Conservation (phyloP, 163 green algal genomes). For the Chlorella variabilis region DNA sequence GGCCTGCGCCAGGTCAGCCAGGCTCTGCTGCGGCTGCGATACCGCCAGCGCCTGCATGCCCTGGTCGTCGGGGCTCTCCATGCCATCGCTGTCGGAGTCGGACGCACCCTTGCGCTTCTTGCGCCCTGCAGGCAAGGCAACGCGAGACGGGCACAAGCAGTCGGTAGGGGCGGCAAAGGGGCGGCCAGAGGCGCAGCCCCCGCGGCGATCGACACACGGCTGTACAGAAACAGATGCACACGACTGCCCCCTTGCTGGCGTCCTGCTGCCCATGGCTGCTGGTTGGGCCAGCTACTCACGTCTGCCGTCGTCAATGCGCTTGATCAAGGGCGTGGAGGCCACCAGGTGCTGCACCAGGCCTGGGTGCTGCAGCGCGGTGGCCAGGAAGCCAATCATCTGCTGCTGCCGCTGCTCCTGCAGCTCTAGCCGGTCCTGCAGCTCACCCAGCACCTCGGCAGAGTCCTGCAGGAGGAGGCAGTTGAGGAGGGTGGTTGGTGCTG, state of each 20-base stretch:
- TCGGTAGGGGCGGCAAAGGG: background rate
- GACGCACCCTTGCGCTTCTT: slow-evolving; percentile 61
- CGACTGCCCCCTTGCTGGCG: too few relatives aligned
- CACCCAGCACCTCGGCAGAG: slow-evolving; percentile 66
- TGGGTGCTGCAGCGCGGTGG: slow-evolving; percentile 83
- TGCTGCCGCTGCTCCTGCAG: slow-evolving; percentile 79
- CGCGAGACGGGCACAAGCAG: background rate
- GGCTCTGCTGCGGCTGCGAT: slow-evolving; percentile 41
- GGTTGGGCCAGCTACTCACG: too few relatives aligned
- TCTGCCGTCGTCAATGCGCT: slow-evolving; percentile 51
- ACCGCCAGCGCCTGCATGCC: slow-evolving; percentile 10
- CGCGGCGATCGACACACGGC: too few relatives aligned
- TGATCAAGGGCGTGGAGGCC: slow-evolving; percentile 48
- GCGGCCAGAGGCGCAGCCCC: background rate
- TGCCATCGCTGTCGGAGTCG: slow-evolving; percentile 25
- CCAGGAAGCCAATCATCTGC: slow-evolving; percentile 87
- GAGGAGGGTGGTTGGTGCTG: too few relatives aligned
- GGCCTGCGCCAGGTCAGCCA: slow-evolving; percentile 47
- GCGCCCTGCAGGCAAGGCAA: slow-evolving; percentile 42
- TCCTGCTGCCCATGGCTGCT: too few relatives aligned
- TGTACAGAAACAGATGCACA: too few relatives aligned
- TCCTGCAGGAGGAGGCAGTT: too few relatives aligned
- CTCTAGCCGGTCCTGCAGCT: slow-evolving; percentile 73
- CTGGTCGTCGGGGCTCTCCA: background rate
- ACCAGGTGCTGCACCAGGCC: slow-evolving; percentile 82